Evolutionary conservation across 2,329 filamentous ascomycete genomes (phyloP).

Genomic region (Aspergillus niger): DNA sequence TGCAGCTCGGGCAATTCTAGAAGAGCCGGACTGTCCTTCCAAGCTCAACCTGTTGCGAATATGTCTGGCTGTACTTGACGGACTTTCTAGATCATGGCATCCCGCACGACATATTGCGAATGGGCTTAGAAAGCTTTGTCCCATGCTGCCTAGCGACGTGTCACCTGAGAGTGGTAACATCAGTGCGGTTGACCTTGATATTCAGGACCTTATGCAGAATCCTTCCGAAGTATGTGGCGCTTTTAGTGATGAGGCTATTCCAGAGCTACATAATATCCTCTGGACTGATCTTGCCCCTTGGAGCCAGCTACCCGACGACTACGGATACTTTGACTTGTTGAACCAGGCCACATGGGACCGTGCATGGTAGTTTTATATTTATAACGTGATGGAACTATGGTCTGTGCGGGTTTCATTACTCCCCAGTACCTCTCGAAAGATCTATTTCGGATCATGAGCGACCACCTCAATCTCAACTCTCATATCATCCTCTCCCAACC

Average conservation of each 20-base stretch:
- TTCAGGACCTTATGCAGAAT: neutral
- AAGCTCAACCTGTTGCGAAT: neutral
- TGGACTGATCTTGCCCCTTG: neutral
- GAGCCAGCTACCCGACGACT: conserved; percentile 1
- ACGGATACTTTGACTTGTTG: neutral
- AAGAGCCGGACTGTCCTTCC: neutral
- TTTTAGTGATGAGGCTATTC: neutral
- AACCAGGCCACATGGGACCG: neutral
- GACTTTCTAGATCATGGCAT: conserved; percentile 8
- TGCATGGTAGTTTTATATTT: no score
- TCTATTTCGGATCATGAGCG: conserved; percentile 42
- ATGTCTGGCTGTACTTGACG: conserved; percentile 12
- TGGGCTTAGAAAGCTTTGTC: neutral
- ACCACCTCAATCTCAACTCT: conserved; percentile 61
- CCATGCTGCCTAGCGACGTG: neutral
- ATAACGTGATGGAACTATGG: no score
- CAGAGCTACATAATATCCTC: neutral
- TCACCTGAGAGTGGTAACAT: neutral
- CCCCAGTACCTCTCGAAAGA: no score
- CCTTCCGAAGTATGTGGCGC: neutral
- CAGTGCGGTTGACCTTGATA: no score
- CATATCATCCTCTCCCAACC: conserved; percentile 55
- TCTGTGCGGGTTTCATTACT: no score
- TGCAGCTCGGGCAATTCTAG: conserved; percentile 26
- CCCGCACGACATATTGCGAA: conserved; percentile 5